Evolutionary conservation across 1,139 yeast species (phyloP).

Genomic region (Candida sanyaensis): DNA sequence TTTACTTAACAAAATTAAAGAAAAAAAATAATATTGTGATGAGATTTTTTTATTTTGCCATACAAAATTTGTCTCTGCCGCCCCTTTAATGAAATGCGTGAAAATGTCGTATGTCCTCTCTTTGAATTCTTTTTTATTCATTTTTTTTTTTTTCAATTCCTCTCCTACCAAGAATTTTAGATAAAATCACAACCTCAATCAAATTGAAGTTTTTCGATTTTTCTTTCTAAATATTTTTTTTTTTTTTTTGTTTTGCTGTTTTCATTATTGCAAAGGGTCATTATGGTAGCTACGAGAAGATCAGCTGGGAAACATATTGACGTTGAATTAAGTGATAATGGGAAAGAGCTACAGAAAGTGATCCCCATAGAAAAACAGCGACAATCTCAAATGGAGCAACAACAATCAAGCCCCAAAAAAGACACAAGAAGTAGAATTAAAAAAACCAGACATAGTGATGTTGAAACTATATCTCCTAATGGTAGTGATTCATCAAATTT

Average conservation of each 20-base stretch:
- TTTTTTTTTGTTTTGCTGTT: background rate
- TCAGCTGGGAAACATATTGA: conserved; percentile 8
- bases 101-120: background rate
- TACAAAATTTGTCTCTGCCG: background rate
- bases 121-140: too few species aligned
- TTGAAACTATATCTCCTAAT: background rate
- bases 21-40: too few species aligned
- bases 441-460: background rate
- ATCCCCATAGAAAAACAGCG: conserved; percentile 10
- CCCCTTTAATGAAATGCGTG: background rate
- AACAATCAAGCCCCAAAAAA: conserved; percentile 8
- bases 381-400: conserved; percentile 4
- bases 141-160: background rate
- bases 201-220: background rate
- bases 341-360: conserved; percentile 13
- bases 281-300: conserved; percentile 17
- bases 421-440: conserved; percentile 15
- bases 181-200: background rate
- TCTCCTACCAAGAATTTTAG: background rate
- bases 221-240: background rate
- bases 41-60: too few species aligned
- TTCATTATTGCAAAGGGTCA: background rate
- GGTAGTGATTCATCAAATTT: background rate
- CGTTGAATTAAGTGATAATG: conserved; percentile 15
- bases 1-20: too few species aligned